Percentiles rank a stretch among this genome's conserved stretches.
These are phyloP conservation scores for Fusarium brevicatenulatum DNA, from an alignment of 2,329 filamentous ascomycete genomes.

Conservation along the genomic window DNA sequence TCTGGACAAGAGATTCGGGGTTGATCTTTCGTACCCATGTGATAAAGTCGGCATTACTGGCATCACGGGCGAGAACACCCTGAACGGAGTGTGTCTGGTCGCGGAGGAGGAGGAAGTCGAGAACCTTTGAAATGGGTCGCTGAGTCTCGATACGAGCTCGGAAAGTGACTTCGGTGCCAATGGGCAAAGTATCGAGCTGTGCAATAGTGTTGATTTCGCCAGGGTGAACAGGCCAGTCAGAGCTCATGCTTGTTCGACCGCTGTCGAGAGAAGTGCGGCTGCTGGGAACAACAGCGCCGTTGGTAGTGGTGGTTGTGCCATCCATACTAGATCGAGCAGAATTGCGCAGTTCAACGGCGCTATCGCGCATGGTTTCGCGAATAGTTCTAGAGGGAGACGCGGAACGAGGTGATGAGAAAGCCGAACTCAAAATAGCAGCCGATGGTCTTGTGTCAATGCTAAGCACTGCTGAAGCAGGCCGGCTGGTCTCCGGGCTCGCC, in stretches of 20 bases:
- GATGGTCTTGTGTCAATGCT: conserved; percentile 24
- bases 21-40: conserved; percentile 88
- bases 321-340: conserved; percentile 48
- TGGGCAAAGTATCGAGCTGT: conserved; percentile 50
- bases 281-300: conserved; percentile 25
- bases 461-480: conserved; percentile 11
- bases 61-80: conserved; percentile 71
- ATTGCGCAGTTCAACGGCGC: conserved; percentile 46
- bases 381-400: conserved; percentile 13
- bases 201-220: conserved; percentile 53
- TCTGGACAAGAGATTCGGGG: conserved; percentile 79
- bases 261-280: conserved; percentile 50
- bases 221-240: conserved; percentile 54
- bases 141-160: conserved; percentile 66
- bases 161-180: conserved; percentile 55
- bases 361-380: conserved; percentile 47
- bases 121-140: conserved; percentile 80
- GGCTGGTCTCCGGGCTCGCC: conserved; percentile 25
- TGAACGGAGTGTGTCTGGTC: conserved; percentile 87
- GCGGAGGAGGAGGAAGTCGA: conserved; percentile 87
- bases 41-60: conserved; percentile 73
- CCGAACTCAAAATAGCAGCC: conserved; percentile 9
- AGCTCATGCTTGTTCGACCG: conserved; percentile 50
- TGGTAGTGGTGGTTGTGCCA: conserved; percentile 20
- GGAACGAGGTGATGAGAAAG: conserved; percentile 19